These are phyloP conservation scores for Jamesozyma jinghongensis DNA, from an alignment of 805 yeast species.

Conservation along the genomic window DNA sequence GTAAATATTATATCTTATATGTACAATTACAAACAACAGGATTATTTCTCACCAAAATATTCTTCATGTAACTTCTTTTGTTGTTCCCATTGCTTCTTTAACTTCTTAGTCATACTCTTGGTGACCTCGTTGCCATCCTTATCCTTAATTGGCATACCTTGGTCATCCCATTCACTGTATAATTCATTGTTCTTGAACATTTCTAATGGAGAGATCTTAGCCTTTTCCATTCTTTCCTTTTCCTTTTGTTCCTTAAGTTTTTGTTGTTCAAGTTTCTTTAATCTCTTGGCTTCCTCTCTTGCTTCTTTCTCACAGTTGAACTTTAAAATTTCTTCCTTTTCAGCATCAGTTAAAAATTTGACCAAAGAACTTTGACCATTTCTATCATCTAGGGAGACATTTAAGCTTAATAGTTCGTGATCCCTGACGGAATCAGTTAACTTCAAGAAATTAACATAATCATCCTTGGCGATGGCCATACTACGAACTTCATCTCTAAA, in stretches of 20 bases:
- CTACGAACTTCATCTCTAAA: slow-evolving; percentile 79
- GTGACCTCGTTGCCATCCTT: slow-evolving; percentile 73
- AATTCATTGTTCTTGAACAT: slow-evolving; percentile 53
- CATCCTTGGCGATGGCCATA: slow-evolving; percentile 56
- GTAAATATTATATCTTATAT: slow-evolving; percentile 1
- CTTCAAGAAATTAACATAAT: slow-evolving; percentile 44
- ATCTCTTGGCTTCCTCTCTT: slow-evolving; percentile 34
- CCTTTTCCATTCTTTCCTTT: slow-evolving; percentile 52
- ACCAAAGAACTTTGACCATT: slow-evolving; percentile 72
- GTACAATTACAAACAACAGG: background rate
- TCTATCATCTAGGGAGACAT: slow-evolving; percentile 85
- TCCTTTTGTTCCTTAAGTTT: slow-evolving; percentile 54
- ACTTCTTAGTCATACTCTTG: slow-evolving; percentile 78
- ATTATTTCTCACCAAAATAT: slow-evolving; percentile 29
- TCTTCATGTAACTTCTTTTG: slow-evolving; percentile 79
- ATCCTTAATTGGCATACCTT: slow-evolving; percentile 74
- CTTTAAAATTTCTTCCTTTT: slow-evolving; percentile 52
- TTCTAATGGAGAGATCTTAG: slow-evolving; percentile 59
- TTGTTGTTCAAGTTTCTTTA: slow-evolving; percentile 41
- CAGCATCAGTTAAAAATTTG: slow-evolving; percentile 65
- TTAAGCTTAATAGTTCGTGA: slow-evolving; percentile 59
- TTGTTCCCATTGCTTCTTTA: slow-evolving; percentile 63
- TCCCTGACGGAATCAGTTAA: slow-evolving; percentile 71
- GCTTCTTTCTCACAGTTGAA: slow-evolving; percentile 49
- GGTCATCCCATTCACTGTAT: slow-evolving; percentile 73